These are phyloP conservation scores for Blastobotrys petasosporus DNA, from an alignment of 1,139 yeast species.

Conservation along the genomic window DNA sequence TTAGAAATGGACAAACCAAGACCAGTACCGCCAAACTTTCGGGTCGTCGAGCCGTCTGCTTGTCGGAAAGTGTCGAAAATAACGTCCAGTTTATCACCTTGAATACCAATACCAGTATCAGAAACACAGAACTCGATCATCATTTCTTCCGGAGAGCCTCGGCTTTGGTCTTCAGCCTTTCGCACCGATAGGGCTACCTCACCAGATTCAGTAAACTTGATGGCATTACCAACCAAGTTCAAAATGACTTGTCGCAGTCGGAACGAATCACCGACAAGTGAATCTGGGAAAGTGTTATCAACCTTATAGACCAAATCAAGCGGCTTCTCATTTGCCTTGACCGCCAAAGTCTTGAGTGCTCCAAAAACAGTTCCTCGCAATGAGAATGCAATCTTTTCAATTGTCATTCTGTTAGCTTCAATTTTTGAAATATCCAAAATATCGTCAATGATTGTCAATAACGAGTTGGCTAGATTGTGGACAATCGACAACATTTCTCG, in stretches of 20 bases:
- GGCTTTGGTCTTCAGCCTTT: slow-evolving; percentile 35
- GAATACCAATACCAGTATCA: slow-evolving; percentile 87
- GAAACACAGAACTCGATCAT: slow-evolving; percentile 78
- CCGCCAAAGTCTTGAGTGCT: slow-evolving; percentile 80
- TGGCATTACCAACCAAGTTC: slow-evolving; percentile 82
- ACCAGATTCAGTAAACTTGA: slow-evolving; percentile 76
- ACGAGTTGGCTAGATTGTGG: slow-evolving; percentile 75
- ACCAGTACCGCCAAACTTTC: slow-evolving; percentile 90
- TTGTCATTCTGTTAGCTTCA: slow-evolving; percentile 89
- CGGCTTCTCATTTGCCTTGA: slow-evolving; percentile 80
- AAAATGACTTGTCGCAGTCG: slow-evolving; percentile 78
- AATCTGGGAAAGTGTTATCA: slow-evolving; percentile 81
- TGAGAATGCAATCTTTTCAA: slow-evolving; percentile 80
- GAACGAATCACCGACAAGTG: slow-evolving; percentile 79
- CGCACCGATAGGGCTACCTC: slow-evolving; percentile 50
- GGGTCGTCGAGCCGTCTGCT: slow-evolving; percentile 87
- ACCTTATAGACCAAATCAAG: slow-evolving; percentile 74
- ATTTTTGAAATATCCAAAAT: slow-evolving; percentile 86
- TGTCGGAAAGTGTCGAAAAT: slow-evolving; percentile 87
- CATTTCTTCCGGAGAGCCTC: slow-evolving; percentile 49
- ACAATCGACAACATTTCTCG: slow-evolving; percentile 86
- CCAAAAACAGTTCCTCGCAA: slow-evolving; percentile 83
- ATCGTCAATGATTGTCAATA: slow-evolving; percentile 80
- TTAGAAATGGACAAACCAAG: slow-evolving; percentile 81
- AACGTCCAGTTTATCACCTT: slow-evolving; percentile 71